Evolutionary conservation across 441 rosid species (phyloP).

Genomic region (Pelargonium exstipulatum): DNA sequence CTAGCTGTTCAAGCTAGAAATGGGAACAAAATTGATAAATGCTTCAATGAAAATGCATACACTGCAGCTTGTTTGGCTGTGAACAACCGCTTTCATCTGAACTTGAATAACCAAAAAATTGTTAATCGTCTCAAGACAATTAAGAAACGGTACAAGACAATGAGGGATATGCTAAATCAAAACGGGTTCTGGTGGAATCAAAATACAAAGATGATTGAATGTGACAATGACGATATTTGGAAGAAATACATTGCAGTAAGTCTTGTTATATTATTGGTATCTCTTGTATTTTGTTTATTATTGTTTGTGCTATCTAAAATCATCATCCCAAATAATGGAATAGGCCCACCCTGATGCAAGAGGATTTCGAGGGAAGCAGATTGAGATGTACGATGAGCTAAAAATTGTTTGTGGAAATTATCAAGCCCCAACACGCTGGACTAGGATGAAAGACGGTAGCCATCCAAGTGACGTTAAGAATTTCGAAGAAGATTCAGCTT

Average conservation of each 20-base stretch:
- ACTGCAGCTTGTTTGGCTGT: slow-evolving; percentile 72
- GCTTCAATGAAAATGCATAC: slow-evolving; percentile 79
- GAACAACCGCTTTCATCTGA: slow-evolving; percentile 56
- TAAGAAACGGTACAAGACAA: slow-evolving; percentile 77
- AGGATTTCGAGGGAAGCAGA: slow-evolving; percentile 72
- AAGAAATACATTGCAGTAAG: slow-evolving; percentile 69
- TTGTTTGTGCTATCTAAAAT: not conserved
- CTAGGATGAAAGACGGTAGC: slow-evolving; percentile 56
- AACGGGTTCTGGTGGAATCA: slow-evolving; percentile 81
- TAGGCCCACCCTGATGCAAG: slow-evolving; percentile 72
- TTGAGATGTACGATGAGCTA: slow-evolving; percentile 82
- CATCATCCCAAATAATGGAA: slow-evolving; percentile 16
- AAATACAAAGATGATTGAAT: slow-evolving; percentile 54
- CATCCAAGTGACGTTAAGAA: slow-evolving; percentile 34
- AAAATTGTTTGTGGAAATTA: slow-evolving; percentile 74
- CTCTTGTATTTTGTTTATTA: not conserved
- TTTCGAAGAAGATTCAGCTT: slow-evolving; percentile 68
- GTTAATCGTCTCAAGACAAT: slow-evolving; percentile 81
- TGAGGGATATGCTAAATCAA: slow-evolving; percentile 66
- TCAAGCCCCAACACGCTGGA: slow-evolving; percentile 66
- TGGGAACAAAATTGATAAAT: slow-evolving; percentile 78
- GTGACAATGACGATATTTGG: slow-evolving; percentile 72
- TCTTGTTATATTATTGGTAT: not conserved
- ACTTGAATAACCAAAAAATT: slow-evolving; percentile 73
- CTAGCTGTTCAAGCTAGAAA: slow-evolving; percentile 69